Base-by-base conservation (phyloP, 768 basidiomycete species). In the Pisolithus albus region DNA sequence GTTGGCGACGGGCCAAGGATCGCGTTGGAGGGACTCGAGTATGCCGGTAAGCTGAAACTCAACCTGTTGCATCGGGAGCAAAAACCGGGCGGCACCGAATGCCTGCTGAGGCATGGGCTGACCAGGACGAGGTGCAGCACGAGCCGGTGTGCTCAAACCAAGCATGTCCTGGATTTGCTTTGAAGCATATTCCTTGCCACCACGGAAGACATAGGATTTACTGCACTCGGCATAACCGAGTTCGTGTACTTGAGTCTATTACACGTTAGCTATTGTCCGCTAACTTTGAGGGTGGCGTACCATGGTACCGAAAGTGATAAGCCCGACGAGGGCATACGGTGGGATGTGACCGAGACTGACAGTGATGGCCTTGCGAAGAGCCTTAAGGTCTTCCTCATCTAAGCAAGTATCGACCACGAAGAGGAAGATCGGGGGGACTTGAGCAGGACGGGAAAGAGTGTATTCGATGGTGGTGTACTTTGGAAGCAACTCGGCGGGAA, bases 381-480 rank as follows among this genome's bases (percentile, higher is more conserved):
- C 92, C 72, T 95, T 95, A 57, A 99, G 77, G 68, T 98, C 96
- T 28, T 96, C 92, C 54, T 91, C 88, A 60, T 93, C 91, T 58
- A 98, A 77, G 67, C 96, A 99, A 21, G 94, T 97, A 68, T 98
- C 95, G 45, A 99, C 85, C 49, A 97, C 93, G 66, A 93, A 96
- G 41, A 99, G 78, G 78, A 99, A 98, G 69, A 98, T 81, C 47
- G 96, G 95, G 4, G 95, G 94, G 42, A 95, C 86, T 61, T 86
- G 91, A 11, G 85, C 91, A 1, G 91, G 86, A 55, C 95, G 83
- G 23, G 87, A 78, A 44, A 98, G 86, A n/a, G 95, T 98, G 74
- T 99, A 99, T 72, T 99, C 96, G 71, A 99, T 96, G 7, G 96
- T 99, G 30, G 96, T 98, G 77, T 97, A 98, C 72, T 96, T 94